Percentiles rank a stretch among this genome's conserved stretches.
Evolutionary conservation across 108 stramenopile genomes (phyloP).

Genomic region (Cafeteria roenbergensis): DNA sequence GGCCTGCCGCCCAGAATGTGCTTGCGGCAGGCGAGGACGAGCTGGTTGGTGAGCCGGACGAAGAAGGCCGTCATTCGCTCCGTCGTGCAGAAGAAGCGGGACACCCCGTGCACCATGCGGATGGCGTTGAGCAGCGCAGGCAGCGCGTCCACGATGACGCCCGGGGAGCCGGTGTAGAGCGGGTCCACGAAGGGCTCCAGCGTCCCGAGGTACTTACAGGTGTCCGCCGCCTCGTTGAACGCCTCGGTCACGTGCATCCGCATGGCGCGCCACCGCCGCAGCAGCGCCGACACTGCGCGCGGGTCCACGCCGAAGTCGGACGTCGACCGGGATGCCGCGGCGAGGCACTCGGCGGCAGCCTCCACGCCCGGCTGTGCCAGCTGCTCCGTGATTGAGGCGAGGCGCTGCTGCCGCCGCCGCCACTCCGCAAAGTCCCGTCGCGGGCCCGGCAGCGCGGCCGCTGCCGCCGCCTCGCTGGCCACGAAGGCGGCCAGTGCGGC

Average conservation of each 20-base stretch:
- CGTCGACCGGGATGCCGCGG: slow-evolving; percentile 2
- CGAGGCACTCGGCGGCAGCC: not conserved
- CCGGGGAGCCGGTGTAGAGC: slow-evolving; percentile 32
- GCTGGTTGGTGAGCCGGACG: slow-evolving; percentile 50
- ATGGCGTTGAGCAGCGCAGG: slow-evolving; percentile 47
- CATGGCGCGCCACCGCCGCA: slow-evolving; percentile 41
- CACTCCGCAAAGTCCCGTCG: slow-evolving; percentile 47
- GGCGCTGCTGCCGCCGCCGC: slow-evolving; percentile 38
- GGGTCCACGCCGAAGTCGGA: not conserved
- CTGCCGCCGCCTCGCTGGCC: too few relatives aligned
- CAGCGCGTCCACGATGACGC: slow-evolving; percentile 34
- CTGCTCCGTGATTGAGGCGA: slow-evolving; percentile 52
- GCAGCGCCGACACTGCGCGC: slow-evolving; percentile 18
- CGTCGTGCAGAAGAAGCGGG: slow-evolving; percentile 47
- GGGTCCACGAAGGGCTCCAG: slow-evolving; percentile 48
- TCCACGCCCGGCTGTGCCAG: slow-evolving; percentile 33
- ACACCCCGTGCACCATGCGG: slow-evolving; percentile 49
- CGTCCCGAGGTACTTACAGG: slow-evolving; percentile 46
- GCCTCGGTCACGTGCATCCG: slow-evolving; percentile 47
- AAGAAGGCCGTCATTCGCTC: slow-evolving; percentile 50
- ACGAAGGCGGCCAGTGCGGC: too few relatives aligned
- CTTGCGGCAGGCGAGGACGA: slow-evolving; percentile 35
- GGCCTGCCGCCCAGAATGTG: slow-evolving; percentile 31
- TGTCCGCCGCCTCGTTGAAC: slow-evolving; percentile 53
- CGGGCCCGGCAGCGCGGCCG: too few relatives aligned